A percentile compares a stretch with the other conserved stretches of the same genome.
Evolutionary conservation across 2,329 filamentous ascomycete species (phyloP).

Genomic region (Plenodomus tracheiphilus): DNA sequence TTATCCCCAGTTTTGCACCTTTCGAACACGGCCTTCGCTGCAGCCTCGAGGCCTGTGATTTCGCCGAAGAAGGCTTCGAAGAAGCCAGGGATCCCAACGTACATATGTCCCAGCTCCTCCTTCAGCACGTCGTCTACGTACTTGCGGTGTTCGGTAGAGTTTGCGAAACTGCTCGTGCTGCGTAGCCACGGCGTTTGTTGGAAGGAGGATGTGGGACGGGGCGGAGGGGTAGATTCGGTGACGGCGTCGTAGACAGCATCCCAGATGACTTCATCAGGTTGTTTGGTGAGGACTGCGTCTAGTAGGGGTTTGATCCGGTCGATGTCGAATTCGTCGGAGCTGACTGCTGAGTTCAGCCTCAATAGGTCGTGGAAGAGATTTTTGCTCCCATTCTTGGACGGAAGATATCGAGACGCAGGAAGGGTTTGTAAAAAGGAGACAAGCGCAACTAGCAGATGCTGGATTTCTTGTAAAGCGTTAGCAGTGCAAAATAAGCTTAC

Average conservation of each 20-base stretch:
- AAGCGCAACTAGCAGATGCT: no score
- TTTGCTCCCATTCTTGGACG: no score
- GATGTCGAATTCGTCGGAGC: slow-evolving; percentile 10
- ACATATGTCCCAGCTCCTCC: slow-evolving; percentile 22
- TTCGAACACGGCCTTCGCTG: slow-evolving; percentile 19
- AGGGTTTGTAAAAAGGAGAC: no score
- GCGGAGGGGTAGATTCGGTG: slow-evolving; percentile 43
- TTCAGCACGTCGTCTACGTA: slow-evolving; percentile 21
- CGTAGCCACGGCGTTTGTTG: slow-evolving; percentile 30
- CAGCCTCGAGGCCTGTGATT: slow-evolving; percentile 12
- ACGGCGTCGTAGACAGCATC: slow-evolving; percentile 40
- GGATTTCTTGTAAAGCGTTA: no score
- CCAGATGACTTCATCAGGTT: slow-evolving; percentile 23
- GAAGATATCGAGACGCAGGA: no score
- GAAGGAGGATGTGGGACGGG: slow-evolving; percentile 24
- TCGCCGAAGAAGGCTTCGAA: slow-evolving; percentile 24
- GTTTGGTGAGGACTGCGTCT: slow-evolving; percentile 5
- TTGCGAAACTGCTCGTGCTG: slow-evolving; percentile 23
- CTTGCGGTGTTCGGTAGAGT: slow-evolving; percentile 22
- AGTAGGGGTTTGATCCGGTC: slow-evolving; percentile 1
- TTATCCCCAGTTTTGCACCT: slow-evolving; percentile 24
- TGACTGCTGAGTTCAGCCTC: no score
- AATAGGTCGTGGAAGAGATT: no score
- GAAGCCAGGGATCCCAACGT: slow-evolving; percentile 26
- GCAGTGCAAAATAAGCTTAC: no score